Evolutionary conservation across 148 eudicot species (phyloP).

Genomic region (Dianthus caryophyllus): DNA sequence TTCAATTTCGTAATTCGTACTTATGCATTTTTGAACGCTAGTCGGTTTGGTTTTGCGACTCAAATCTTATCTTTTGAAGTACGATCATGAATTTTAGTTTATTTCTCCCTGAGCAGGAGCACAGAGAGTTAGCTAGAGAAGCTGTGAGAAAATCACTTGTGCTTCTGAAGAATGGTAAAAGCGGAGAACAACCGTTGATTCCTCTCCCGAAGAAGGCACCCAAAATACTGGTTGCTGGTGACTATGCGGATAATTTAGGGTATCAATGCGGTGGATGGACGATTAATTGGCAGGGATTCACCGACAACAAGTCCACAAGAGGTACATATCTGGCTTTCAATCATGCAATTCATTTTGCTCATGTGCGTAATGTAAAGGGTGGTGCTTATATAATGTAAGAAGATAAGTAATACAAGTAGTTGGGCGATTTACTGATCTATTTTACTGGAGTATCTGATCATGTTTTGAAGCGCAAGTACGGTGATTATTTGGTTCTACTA

Average conservation of each 20-base stretch:
- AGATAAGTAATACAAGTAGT: too few species aligned
- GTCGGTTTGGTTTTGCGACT: not conserved
- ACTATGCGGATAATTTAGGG: slow-evolving; percentile 85
- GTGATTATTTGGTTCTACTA: not conserved
- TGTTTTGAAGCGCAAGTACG: not conserved
- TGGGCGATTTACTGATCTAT: not conserved
- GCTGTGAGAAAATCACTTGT: slow-evolving; percentile 92
- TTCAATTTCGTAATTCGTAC: not conserved
- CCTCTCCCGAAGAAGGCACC: slow-evolving; percentile 61
- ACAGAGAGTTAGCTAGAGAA: slow-evolving; percentile 84
- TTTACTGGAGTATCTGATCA: not conserved
- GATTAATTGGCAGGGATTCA: slow-evolving; percentile 83
- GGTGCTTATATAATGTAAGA: not conserved
- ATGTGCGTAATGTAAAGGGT: not conserved
- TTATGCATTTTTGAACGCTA: not conserved
- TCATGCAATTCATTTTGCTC: not conserved
- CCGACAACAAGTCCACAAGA: slow-evolving; percentile 60
- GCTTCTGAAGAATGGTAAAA: slow-evolving; percentile 75
- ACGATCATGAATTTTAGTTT: not conserved
- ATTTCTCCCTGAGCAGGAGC: slow-evolving; percentile 44
- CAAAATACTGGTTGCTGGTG: slow-evolving; percentile 72
- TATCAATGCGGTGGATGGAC: slow-evolving; percentile 99
- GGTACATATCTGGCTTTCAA: slow-evolving; percentile 41
- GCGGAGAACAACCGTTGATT: slow-evolving; percentile 36
- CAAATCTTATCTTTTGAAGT: not conserved